Conservation (phyloP, 495 filamentous ascomycete genomes). For the Chaetomidium leptoderma region DNA sequence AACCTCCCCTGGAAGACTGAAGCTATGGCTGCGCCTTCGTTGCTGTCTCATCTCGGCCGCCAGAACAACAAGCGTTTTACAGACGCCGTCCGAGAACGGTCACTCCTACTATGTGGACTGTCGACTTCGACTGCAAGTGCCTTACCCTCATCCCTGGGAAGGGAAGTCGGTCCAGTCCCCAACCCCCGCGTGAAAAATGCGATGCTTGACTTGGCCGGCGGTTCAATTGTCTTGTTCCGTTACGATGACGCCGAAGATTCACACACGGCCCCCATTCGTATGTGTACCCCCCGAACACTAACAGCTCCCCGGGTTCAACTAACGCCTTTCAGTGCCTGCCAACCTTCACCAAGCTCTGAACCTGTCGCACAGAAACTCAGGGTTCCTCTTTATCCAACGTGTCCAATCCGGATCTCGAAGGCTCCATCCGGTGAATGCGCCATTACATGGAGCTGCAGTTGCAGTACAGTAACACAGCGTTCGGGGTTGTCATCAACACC, state of each 20-base stretch:
- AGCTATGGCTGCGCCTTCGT: no score
- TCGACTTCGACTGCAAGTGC: background rate
- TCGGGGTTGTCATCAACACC: conserved; percentile 1
- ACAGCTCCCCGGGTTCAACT: background rate
- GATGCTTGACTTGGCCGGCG: background rate
- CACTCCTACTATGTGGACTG: background rate
- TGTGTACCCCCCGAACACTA: background rate
- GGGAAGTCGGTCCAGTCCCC: background rate
- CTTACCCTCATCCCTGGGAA: no score
- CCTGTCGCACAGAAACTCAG: background rate
- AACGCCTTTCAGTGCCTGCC: background rate
- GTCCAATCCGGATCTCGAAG: background rate
- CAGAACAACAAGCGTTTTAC: background rate
- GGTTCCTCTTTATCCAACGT: background rate
- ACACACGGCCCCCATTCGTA: background rate
- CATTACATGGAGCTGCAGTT: background rate
- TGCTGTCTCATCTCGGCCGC: no score
- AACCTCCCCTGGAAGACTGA: no score
- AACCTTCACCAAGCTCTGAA: background rate
- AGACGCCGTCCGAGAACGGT: background rate
- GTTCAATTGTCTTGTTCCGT: background rate
- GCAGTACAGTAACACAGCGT: background rate
- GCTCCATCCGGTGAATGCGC: background rate
- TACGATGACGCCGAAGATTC: no score
- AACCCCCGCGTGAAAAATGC: background rate